Evolutionary conservation across 1,284 basidiomycete genomes (phyloP), one percentile per base, ranked within the genome.

Genomic region (Vanrija humicola): DNA sequence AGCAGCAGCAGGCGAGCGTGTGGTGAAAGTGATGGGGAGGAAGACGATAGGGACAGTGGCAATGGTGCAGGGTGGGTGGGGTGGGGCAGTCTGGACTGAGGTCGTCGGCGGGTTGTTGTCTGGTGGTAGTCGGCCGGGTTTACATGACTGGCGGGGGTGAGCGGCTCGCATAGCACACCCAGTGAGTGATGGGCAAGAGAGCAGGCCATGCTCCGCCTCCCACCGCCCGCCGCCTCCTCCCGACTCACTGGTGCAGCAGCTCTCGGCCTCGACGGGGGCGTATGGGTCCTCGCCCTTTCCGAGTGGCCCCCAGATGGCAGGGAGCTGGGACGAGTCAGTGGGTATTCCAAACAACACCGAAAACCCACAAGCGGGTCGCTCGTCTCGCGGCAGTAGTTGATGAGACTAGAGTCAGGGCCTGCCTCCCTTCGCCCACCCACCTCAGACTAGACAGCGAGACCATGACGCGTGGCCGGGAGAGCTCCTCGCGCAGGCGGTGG

Each of bases 261-360:
- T 69, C 18, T 52, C 59, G 23, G 65, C 55, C 25, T 72, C 66
- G 34, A 61, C 63, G 5, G 55, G 70, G 1, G 65, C 60, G 52
- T 66, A 74, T 12, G 73, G 70, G 54, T 74, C 71, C 39, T 95
- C 91, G 59, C 84, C 84, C 79, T 92, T 94, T 70, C 82, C 83
- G 18, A 92, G 83, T 16, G 90, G 88, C 25, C 93, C 94, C 94
- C 94, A 96, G 42, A 95, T 86, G 29, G 89, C 90, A 6, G 91
- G 91, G 50, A 91, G 84, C 88, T 89, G 70, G 18, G 40, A 26
- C 39, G 3, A 23, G 19, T 47, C n/a, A 15, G n/a, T n/a, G 23
- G 25, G 15, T 18, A 23, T 7, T 8, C 8, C 19, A 28, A 14
- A 80, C 84, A 65, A 69, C 12, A 14, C 4, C 6, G 14, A 15